Evolutionary conservation across 176 grass and related monocot genomes (phyloP).

Genomic region (Neostapfia colusana): DNA sequence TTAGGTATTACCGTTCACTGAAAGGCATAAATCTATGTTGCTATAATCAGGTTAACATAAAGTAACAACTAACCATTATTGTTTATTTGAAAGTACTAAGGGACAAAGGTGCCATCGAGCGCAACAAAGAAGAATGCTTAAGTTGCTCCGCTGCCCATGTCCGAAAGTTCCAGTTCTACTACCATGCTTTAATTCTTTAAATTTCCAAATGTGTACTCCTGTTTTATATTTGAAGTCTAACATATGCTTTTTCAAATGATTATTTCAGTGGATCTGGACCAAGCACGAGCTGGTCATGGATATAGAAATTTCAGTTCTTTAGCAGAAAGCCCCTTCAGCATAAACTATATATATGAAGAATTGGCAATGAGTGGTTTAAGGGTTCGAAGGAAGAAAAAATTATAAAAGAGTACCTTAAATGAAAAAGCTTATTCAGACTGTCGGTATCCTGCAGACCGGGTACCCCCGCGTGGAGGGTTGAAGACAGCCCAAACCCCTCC

Average conservation of each 20-base stretch:
- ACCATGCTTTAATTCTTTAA: neutral
- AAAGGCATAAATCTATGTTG: conserved; percentile 23
- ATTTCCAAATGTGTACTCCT: neutral
- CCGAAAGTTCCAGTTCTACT: neutral
- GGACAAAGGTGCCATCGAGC: no score
- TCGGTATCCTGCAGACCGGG: no score
- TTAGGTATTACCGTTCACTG: conserved; percentile 5
- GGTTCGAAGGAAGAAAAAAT: neutral
- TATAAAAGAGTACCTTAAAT: no score
- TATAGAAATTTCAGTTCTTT: neutral
- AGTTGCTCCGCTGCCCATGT: neutral
- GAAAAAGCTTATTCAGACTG: no score
- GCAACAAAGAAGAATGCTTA: neutral
- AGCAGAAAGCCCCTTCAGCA: neutral
- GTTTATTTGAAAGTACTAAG: neutral
- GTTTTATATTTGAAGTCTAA: neutral
- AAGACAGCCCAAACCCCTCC: no score
- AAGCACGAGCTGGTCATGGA: neutral
- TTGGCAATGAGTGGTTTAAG: neutral
- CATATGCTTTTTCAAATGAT: neutral
- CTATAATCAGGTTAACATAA: neutral
- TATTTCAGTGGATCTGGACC: neutral
- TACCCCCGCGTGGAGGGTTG: no score
- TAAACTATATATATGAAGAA: neutral
- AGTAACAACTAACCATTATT: neutral